These are phyloP conservation scores for Phytophthora megakarya DNA, from an alignment of 352 stramenopile genomes.

Conservation along the genomic window DNA sequence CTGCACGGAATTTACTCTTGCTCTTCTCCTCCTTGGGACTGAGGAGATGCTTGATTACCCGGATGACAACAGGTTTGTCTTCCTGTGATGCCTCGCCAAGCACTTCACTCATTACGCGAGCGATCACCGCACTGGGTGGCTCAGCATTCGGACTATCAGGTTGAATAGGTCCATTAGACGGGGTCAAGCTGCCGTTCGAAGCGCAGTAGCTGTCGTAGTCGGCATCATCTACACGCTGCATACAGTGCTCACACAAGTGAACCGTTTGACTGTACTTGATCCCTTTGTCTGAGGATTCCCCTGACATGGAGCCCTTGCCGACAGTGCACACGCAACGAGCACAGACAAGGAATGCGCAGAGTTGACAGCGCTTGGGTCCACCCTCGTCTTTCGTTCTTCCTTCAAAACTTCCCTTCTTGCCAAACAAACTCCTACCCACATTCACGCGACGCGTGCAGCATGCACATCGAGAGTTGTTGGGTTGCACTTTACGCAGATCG, in stretches of 20 bases:
- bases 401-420: constrained; percentile 15
- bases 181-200: constrained; percentile 25
- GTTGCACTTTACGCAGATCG: constrained; percentile 36
- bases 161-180: constrained; percentile 24
- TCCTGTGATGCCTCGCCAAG: constrained; percentile 42
- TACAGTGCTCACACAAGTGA: constrained; percentile 59
- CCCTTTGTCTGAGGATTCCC: constrained; percentile 10
- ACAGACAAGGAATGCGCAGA: constrained; percentile 70
- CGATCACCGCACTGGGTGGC: constrained; percentile 37
- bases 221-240: constrained; percentile 54
- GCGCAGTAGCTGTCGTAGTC: constrained; percentile 54
- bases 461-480: constrained; percentile 32
- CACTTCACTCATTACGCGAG: constrained; percentile 46
- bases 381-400: constrained; percentile 10
- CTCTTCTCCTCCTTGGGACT: constrained; percentile 32
- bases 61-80: constrained; percentile 44
- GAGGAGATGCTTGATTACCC: constrained; percentile 59
- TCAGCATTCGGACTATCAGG: constrained; percentile 26
- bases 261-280: constrained; percentile 38
- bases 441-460: constrained; percentile 44
- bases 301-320: constrained; percentile 22
- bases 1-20: constrained; percentile 27
- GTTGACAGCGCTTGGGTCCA: constrained; percentile 54
- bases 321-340: constrained; percentile 49
- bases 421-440: constrained; percentile 27